Evolutionary conservation across 225 moss, liverwort and hornwort species (phyloP), one percentile per base, ranked within the genome.

Genomic region (Sphagnum tenellum): DNA sequence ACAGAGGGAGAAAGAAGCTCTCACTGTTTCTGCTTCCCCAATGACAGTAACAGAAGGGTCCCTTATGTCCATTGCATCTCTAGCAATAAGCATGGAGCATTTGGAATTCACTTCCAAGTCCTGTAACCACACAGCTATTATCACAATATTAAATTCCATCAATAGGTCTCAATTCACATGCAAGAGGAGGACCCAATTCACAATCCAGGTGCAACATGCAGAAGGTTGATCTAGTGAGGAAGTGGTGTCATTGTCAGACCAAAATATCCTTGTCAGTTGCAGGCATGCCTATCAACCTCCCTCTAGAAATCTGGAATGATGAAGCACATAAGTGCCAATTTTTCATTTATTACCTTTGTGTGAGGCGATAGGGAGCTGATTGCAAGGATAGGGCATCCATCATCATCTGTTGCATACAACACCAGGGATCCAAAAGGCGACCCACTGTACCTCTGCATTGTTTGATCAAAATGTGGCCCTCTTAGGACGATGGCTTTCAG

Each of bases 401-500:
- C 77, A 46, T 89, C 96, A 59, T 92, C 90, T 8, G 87, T 80
- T 29, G 92, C 89, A 63, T 77, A 90, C 46, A 77, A 56, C 57
- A 98, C 92, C 89, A 98, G 78, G 59, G 96, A 92, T 29, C 86
- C 92, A 12, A 89, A 64, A 55, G 96, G 96, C 71, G 71, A 85
- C 44, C 92, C 96, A 66, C 82, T 87, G 46, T 85, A 87, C 72
- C 84, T 98, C 90, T 93, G 85, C 79, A 73, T 59, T 67, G 56
- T 72, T 67, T 47, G 62, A 67, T 56, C 13, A n/a, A 59, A 3
- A 3, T 47, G 48, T 57, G 47, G 13, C 5, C 5, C 3, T 64
- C 46, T 44, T 55, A 4, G 55, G 66, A 44, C 5, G 29, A 53
- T 50, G 45, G 6, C 9, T 11, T 14, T 58, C 7, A 4, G 14